A percentile compares a stretch with the other conserved stretches of the same genome.
Evolutionary conservation across 2,329 filamentous ascomycete genomes (phyloP).

Genomic region (Scedosporium minutisporum): DNA sequence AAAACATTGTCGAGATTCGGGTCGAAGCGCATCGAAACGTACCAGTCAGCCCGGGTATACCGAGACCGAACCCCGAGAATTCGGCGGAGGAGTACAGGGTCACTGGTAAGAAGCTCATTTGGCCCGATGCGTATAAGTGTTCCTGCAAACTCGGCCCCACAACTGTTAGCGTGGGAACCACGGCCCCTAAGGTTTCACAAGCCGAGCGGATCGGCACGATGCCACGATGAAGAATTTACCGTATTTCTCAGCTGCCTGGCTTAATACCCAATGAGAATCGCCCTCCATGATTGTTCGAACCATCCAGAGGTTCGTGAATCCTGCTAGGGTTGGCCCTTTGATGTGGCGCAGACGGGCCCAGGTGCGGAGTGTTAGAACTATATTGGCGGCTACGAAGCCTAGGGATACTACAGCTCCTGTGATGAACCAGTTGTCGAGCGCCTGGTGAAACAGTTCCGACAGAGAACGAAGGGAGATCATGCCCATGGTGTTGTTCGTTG

Average conservation of each 20-base stretch:
- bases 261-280: constrained; percentile 22
- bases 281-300: constrained; percentile 20
- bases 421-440: neutral
- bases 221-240: constrained; percentile 15
- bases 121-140: constrained; percentile 32
- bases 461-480: too few species aligned
- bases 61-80: constrained; percentile 25
- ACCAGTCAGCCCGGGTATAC: constrained; percentile 32
- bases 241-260: constrained; percentile 23
- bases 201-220: neutral
- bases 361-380: constrained; percentile 11
- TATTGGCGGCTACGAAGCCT: neutral
- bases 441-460: too few species aligned
- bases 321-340: constrained; percentile 26
- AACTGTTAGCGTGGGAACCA: neutral
- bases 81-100: constrained; percentile 26
- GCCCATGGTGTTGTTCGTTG: too few species aligned
- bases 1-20: constrained; percentile 43
- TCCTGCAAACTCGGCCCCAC: constrained; percentile 12
- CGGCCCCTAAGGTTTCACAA: neutral
- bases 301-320: constrained; percentile 31
- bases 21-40: constrained; percentile 40
- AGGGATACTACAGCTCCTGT: neutral
- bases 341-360: constrained; percentile 30
- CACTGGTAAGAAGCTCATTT: constrained; percentile 28